Evolutionary conservation across 2,329 filamentous ascomycete species (phyloP), one percentile per base, ranked within the genome.

Genomic region (Colletotrichum salicis): DNA sequence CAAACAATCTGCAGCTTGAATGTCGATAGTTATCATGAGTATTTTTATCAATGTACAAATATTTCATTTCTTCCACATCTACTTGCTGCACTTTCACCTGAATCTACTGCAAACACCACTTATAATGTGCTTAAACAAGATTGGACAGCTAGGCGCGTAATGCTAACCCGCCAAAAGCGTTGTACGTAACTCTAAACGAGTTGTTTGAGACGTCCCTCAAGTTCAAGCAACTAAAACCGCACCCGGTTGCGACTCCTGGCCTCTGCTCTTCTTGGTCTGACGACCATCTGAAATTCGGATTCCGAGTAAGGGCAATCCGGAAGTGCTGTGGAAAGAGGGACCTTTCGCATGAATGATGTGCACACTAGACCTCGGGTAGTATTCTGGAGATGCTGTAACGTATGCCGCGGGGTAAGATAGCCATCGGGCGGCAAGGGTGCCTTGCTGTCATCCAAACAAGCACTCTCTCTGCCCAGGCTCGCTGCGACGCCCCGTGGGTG

Each of bases 371-470:
- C 55, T 72, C 68, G 54, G 67, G 57, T 65, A 63, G 35, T 69
- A 22, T 35, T 62, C 68, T 35, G 31, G 63, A 27, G 54, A 33
- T 41, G 13, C 31, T 59, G 59, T 57, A 61, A 72, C 59, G 55
- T 33, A 27, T 41, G 37, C 41, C 70, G 70, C 66, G 70, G 60
- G 65, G 70, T 59, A 64, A 64, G 41, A 24, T 35, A 48, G 60
- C 66, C 66, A 56, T 35, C 60, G 5, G 35, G 27, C 55, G 65
- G 70, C 66, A 64, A 51, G 65, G 70, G 52, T 70, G 59, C 60
- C 70, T 71, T 69, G 69, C 55, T 69, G 69, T 60, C 65, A 60
- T 70, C 59, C 55, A 61, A 71, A 61, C 45, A 70, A 63, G 58
- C 15, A 41, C 37, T 41, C 31, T 8, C 37, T 19, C 13, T 41